phyloP scores from a whole-genome alignment of 768 basidiomycete genomes.

The Coprinopsis marcescibilis region DNA sequence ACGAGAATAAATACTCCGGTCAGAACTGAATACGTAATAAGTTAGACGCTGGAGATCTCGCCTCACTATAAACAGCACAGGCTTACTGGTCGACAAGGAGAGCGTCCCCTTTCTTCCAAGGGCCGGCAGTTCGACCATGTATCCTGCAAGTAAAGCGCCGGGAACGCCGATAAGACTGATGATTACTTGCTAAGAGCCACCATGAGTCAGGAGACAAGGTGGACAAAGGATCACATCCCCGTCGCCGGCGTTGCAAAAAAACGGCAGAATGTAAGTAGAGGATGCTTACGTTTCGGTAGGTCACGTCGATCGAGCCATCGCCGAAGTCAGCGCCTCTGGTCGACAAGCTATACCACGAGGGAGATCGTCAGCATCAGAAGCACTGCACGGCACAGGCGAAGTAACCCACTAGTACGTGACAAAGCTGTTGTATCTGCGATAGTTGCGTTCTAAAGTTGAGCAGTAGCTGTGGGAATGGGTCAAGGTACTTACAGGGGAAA shows the following conservation, averaged over 20 bases:
- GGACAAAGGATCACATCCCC: too few relatives aligned
- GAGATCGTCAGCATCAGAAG: neutral
- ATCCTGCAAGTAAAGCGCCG: slow-evolving; percentile 66
- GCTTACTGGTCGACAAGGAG: slow-evolving; percentile 54
- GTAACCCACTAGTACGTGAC: slow-evolving; percentile 24
- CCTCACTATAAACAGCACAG: slow-evolving; percentile 14
- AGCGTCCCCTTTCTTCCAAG: slow-evolving; percentile 66
- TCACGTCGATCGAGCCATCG: slow-evolving; percentile 62
- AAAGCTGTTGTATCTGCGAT: slow-evolving; percentile 24
- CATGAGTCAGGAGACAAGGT: slow-evolving; percentile 6
- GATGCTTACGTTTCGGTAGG: slow-evolving; percentile 59
- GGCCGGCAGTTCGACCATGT: slow-evolving; percentile 58
- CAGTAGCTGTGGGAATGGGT: slow-evolving; percentile 26
- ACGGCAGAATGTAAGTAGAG: neutral
- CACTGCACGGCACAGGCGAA: neutral
- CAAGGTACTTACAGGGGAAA: slow-evolving; percentile 41
- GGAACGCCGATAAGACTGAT: slow-evolving; percentile 64
- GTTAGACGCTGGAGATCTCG: slow-evolving; percentile 13
- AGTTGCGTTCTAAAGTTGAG: neutral
- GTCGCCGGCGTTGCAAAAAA: neutral
- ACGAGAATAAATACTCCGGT: slow-evolving; percentile 73
- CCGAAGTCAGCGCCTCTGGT: slow-evolving; percentile 67
- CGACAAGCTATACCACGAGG: slow-evolving; percentile 52
- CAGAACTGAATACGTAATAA: slow-evolving; percentile 44
- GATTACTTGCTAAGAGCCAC: slow-evolving; percentile 56